Percentiles rank a stretch among this genome's conserved stretches.
Evolutionary conservation across 225 moss, liverwort and hornwort genomes (phyloP).

Genomic region (Polytrichum formosum): DNA sequence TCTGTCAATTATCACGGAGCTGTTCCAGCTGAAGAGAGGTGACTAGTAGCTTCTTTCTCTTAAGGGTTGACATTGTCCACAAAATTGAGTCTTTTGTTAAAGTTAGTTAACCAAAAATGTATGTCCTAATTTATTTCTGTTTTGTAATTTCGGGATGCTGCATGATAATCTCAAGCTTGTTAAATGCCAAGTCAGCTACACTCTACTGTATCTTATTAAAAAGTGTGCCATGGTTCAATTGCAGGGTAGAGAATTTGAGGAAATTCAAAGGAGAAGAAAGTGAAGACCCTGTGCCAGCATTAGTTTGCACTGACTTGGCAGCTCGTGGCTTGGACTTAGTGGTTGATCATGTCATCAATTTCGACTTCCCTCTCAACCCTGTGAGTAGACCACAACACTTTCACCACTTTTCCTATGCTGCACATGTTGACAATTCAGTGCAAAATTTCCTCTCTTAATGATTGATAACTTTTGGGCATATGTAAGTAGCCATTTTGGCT

Average conservation of each 20-base stretch:
- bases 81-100: no score
- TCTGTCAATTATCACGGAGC: slow-evolving; percentile 99
- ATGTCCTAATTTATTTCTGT: no score
- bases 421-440: no score
- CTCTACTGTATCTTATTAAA: no score
- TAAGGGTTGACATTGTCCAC: no score
- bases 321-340: slow-evolving; percentile 96
- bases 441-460: no score
- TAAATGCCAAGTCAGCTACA: no score
- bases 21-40: slow-evolving; percentile 95
- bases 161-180: slow-evolving; percentile 2
- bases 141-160: no score
- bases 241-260: slow-evolving; percentile 88
- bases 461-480: no score
- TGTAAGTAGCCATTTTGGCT: no score
- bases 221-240: background rate
- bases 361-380: slow-evolving; percentile 96
- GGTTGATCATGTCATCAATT: slow-evolving; percentile 97
- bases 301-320: slow-evolving; percentile 95
- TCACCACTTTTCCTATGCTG: no score
- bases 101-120: no score
- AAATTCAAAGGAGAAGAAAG: slow-evolving; percentile 69
- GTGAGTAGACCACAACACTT: slow-evolving; percentile 34
- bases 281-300: slow-evolving; percentile 60
- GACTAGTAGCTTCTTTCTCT: background rate